A percentile compares a stretch with the other conserved stretches of the same genome.
Conservation (phyloP, 2,329 filamentous ascomycete genomes). For the Stemphylium beticola region DNA sequence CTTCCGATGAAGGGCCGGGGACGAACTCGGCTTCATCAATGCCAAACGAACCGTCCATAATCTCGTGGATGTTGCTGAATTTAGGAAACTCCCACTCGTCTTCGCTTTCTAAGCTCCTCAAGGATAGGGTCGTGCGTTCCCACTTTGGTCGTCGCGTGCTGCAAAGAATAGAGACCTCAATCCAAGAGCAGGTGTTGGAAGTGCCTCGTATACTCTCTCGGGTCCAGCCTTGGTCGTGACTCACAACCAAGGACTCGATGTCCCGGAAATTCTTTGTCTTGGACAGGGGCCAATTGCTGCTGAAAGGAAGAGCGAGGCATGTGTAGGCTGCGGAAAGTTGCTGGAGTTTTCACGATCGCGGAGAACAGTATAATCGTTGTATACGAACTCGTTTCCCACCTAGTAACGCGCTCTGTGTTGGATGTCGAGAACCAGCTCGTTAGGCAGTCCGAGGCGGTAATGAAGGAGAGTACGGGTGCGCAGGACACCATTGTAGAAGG, state of each 20-base stretch:
- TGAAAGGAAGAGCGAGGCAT: conserved; percentile 8
- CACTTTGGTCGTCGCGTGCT: too few species aligned
- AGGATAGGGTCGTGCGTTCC: background rate
- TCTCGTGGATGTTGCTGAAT: background rate
- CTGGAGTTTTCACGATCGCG: conserved; percentile 9
- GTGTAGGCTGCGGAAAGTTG: conserved; percentile 13
- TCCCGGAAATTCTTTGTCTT: conserved; percentile 15
- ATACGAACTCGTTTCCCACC: conserved; percentile 1
- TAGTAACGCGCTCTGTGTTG: conserved; percentile 27
- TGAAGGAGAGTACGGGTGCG: conserved; percentile 10
- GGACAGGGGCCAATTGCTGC: background rate
- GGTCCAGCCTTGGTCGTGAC: conserved; percentile 32
- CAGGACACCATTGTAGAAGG: background rate
- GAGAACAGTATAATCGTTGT: conserved; percentile 1
- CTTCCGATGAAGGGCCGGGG: conserved; percentile 7
- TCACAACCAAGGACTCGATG: conserved; percentile 25
- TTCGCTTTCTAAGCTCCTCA: background rate
- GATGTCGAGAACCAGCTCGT: conserved; percentile 21
- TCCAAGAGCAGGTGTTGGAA: conserved; percentile 30
- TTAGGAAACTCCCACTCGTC: background rate
- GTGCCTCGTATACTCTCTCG: conserved; percentile 17
- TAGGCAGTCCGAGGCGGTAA: conserved; percentile 16
- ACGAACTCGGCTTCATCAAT: conserved; percentile 1
- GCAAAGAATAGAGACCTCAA: conserved; percentile 22
- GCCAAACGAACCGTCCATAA: background rate